Percentiles rank a stretch among this genome's conserved stretches.
Evolutionary conservation across 345 rosid species (phyloP).

Genomic region (Eucalyptus erythrocorys): DNA sequence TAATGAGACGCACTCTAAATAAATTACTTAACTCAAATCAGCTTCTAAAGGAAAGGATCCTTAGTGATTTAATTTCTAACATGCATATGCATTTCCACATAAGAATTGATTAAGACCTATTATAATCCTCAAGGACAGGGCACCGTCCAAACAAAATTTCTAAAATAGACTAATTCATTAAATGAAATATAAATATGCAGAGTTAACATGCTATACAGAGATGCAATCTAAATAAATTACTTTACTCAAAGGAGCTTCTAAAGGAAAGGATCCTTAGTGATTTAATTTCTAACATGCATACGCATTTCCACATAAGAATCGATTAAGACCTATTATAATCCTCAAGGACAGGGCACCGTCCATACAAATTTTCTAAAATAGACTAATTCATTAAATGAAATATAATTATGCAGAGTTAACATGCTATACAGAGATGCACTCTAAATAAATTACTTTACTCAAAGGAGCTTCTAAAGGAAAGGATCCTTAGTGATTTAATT

Average conservation of each 20-base stretch:
- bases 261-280: neutral
- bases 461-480: no score
- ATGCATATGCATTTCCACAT: neutral
- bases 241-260: neutral
- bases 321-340: neutral
- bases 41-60: neutral
- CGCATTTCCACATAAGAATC: neutral
- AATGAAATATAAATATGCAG: neutral
- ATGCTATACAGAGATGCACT: neutral
- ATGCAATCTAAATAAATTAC: neutral
- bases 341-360: neutral
- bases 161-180: no score
- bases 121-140: neutral
- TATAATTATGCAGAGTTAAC: neutral
- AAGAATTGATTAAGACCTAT: neutral
- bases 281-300: neutral
- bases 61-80: neutral
- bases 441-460: no score
- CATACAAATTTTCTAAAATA: neutral
- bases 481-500: no score
- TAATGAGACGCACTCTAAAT: no score
- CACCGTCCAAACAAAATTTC: neutral
- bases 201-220: neutral
- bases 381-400: neutral
- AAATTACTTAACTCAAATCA: neutral